These are phyloP conservation scores for Onygenales sp. DNA, from an alignment of 2,329 filamentous ascomycete genomes.

Conservation along the genomic window DNA sequence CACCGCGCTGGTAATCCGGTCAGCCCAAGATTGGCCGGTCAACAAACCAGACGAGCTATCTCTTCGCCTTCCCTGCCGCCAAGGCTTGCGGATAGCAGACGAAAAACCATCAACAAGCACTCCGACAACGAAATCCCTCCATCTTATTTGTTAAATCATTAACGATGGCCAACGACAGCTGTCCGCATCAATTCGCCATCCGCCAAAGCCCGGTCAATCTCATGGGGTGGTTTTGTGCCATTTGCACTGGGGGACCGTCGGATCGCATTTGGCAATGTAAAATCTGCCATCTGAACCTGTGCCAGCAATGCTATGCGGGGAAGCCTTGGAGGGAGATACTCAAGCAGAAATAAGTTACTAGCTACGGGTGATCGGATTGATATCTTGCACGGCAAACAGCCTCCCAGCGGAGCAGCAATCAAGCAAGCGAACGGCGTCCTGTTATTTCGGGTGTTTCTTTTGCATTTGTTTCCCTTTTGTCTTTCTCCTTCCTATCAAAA, in stretches of 20 bases:
- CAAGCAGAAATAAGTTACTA: too few species aligned
- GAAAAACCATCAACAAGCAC: too few species aligned
- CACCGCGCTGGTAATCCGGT: not conserved
- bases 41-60: not conserved
- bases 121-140: too few species aligned
- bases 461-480: not conserved
- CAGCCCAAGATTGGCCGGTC: not conserved
- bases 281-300: slow-evolving; percentile 30
- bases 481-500: not conserved
- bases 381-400: too few species aligned
- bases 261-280: slow-evolving; percentile 35
- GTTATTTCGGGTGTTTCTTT: not conserved
- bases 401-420: too few species aligned
- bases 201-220: slow-evolving; percentile 16
- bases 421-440: not conserved
- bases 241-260: slow-evolving; percentile 32
- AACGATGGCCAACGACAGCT: slow-evolving; percentile 5
- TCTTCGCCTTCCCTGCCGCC: too few species aligned
- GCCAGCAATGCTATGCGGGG: slow-evolving; percentile 25
- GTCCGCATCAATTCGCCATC: slow-evolving; percentile 26
- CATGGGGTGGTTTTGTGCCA: slow-evolving; percentile 31
- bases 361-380: too few species aligned
- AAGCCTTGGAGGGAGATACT: too few species aligned
- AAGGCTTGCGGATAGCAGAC: too few species aligned
- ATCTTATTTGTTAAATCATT: too few species aligned